Conservation (phyloP, 164 flowering plant species). For the Akebia trifoliata region DNA sequence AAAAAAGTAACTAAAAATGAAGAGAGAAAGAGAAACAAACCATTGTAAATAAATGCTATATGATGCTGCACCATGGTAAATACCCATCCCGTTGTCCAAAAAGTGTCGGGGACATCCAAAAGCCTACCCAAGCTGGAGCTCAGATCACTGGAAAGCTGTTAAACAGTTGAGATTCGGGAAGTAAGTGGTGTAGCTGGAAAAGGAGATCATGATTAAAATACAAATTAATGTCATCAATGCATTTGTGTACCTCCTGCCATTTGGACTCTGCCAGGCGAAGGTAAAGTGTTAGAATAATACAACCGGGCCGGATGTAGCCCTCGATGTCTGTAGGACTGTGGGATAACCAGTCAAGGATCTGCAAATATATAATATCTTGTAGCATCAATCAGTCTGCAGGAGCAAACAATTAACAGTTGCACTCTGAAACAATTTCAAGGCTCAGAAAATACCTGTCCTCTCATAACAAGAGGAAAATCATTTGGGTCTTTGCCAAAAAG, state of each 20-base stretch:
- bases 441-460: slow-evolving; percentile 47
- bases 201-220: not conserved
- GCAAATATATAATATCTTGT: slow-evolving; percentile 12
- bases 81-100: slow-evolving; percentile 74
- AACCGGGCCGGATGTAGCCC: slow-evolving; percentile 87
- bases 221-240: not conserved
- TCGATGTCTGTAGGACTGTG: slow-evolving; percentile 85
- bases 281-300: slow-evolving; percentile 66
- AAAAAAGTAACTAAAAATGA: not conserved
- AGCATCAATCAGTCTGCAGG: slow-evolving; percentile 4
- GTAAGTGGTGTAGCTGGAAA: not conserved
- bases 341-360: slow-evolving; percentile 82
- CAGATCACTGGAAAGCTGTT: slow-evolving; percentile 45
- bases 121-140: slow-evolving; percentile 37
- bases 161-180: not conserved
- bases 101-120: slow-evolving; percentile 32
- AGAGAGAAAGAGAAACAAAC: slow-evolving; percentile 21
- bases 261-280: slow-evolving; percentile 39
- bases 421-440: not conserved
- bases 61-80: slow-evolving; percentile 50
- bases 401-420: not conserved
- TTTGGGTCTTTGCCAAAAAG: slow-evolving; percentile 82
- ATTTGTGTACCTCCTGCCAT: slow-evolving; percentile 66
- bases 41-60: slow-evolving; percentile 53
- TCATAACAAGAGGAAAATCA: slow-evolving; percentile 53